Evolutionary conservation across 2,329 filamentous ascomycete species (phyloP).

Genomic region (Neurospora sp.): DNA sequence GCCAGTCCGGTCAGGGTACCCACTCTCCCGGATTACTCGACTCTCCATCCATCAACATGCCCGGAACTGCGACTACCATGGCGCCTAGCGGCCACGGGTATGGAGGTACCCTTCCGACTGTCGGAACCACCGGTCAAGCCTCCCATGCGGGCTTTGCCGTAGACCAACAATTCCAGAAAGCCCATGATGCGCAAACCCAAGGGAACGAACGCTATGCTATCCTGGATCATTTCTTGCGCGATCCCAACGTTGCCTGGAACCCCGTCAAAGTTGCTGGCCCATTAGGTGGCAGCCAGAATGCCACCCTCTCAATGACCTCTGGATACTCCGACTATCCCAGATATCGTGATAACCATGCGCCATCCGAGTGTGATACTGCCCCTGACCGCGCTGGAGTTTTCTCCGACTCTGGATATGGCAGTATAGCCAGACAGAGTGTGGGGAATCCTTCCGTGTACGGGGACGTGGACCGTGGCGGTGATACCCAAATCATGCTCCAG

Average conservation of each 20-base stretch:
- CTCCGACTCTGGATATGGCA: constrained; percentile 40
- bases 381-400: constrained; percentile 15
- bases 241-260: neutral
- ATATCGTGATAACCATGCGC: constrained; percentile 2
- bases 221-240: neutral
- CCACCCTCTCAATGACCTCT: neutral
- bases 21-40: neutral
- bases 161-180: neutral
- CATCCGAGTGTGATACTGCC: constrained; percentile 31
- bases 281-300: neutral
- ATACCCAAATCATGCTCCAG: constrained; percentile 29
- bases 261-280: neutral
- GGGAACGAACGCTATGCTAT: neutral
- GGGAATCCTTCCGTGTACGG: constrained; percentile 34
- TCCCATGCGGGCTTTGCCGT: neutral
- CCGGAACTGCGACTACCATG: neutral
- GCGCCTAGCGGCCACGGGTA: neutral
- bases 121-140: neutral
- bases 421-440: constrained; percentile 32
- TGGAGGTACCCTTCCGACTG: neutral
- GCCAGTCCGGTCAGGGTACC: neutral
- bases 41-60: neutral
- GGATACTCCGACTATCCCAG: neutral
- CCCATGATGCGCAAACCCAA: neutral
- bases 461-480: constrained; percentile 29